phyloP scores from a whole-genome alignment of 306 rosid species.

The Rubus parviflorus region DNA sequence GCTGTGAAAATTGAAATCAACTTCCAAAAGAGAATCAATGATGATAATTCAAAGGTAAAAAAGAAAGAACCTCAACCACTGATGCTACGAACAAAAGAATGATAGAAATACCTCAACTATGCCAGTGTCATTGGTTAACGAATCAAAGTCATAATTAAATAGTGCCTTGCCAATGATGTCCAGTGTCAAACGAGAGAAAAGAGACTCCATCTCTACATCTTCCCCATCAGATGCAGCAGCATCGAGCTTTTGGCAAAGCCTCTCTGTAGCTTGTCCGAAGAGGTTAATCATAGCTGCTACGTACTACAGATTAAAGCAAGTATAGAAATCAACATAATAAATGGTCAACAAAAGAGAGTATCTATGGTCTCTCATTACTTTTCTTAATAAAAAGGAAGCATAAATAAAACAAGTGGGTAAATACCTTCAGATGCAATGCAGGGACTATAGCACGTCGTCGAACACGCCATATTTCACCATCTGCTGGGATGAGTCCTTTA shows the following conservation, averaged over 20 bases:
- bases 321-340: slow-evolving; percentile 24
- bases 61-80: slow-evolving; percentile 3
- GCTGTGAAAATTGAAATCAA: slow-evolving; percentile 4
- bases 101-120: slow-evolving; percentile 76
- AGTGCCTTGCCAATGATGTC: slow-evolving; percentile 96
- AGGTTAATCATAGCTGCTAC: slow-evolving; percentile 91
- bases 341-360: background rate
- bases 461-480: slow-evolving; percentile 92
- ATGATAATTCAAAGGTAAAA: slow-evolving; percentile 22
- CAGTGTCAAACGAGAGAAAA: slow-evolving; percentile 90
- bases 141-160: slow-evolving; percentile 92
- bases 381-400: background rate
- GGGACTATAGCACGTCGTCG: slow-evolving; percentile 93
- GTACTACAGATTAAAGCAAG: slow-evolving; percentile 50
- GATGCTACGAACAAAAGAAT: slow-evolving; percentile 19
- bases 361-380: no score
- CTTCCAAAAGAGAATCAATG: slow-evolving; percentile 17
- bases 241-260: slow-evolving; percentile 91
- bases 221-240: slow-evolving; percentile 80
- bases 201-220: slow-evolving; percentile 97
- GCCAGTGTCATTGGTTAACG: slow-evolving; percentile 85
- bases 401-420: background rate
- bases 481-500: slow-evolving; percentile 97
- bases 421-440: slow-evolving; percentile 84
- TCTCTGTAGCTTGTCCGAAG: slow-evolving; percentile 91